Base-by-base conservation (phyloP, 2,329 filamentous ascomycete genomes). In the Fusarium euwallaceae region DNA sequence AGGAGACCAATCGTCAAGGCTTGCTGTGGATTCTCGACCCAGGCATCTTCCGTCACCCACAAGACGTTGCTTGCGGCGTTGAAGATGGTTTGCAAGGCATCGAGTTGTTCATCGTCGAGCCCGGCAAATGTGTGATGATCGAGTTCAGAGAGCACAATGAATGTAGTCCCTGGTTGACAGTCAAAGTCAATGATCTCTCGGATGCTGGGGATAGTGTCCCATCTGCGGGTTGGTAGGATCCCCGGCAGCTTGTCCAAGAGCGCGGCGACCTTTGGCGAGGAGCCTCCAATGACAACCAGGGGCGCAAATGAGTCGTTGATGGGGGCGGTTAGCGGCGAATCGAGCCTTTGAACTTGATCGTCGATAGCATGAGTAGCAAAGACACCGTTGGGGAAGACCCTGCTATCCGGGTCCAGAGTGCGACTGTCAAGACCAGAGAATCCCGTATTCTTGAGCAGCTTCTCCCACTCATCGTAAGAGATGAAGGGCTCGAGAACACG, bases 21-120 rank as follows among this genome's bases (percentile, higher is more conserved):
- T 12, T 32, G 17, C 29, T 32, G 60, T 8, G 63, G 63, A 4
- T 66, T 39, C n/a, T 66, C 41, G 6, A n/a, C 16, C 20, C 55
- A 41, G n/a, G 51, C 53, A 24, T 56, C 55, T 41, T 51, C 39
- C 3, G 53, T 66, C 6, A 66, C 63, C 63, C 63, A 66, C 17
- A 66, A 29, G 29, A 66, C 24, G 29, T 51, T 41, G 22, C 41
- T 51, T 7, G 27, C 63, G 9, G 37, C 37, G 37, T 39, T 39
- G 37, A 39, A 39, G 37, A 39, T 39, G 37, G 37, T 39, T 39
- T 39, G 37, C 37, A 39, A 39, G 37, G 37, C 37, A 39, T 39
- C 37, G 17, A 39, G 37, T 39, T 39, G 37, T 39, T 39, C 37
- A n/a, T 39, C 37, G 37, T 39, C 37, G 9, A 39, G 37, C 17